These are phyloP conservation scores for Pascua guehoae DNA, from an alignment of 1,284 basidiomycete species.

Conservation along the genomic window DNA sequence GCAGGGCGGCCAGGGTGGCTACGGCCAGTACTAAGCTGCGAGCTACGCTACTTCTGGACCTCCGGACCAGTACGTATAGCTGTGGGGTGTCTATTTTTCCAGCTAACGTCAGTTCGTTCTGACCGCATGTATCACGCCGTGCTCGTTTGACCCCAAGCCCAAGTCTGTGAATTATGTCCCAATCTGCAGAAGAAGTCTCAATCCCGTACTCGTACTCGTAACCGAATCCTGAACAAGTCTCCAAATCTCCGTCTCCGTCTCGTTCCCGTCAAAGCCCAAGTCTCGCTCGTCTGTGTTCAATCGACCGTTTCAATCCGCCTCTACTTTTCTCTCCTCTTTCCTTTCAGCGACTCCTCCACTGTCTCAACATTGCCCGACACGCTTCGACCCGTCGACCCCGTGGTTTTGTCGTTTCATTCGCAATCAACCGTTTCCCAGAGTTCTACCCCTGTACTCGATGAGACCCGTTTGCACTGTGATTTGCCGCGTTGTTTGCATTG, in stretches of 20 bases:
- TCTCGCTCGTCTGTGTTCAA: conserved; percentile 3
- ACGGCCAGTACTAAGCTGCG: conserved; percentile 36
- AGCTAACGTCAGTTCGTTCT: conserved; percentile 1
- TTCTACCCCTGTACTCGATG: conserved; percentile 8
- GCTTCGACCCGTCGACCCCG: conserved; percentile 2
- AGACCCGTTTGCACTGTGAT: too few relatives aligned
- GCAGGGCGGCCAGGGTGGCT: conserved; percentile 32
- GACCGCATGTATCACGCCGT: conserved; percentile 3
- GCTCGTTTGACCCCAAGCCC: conserved; percentile 1
- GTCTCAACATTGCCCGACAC: background rate
- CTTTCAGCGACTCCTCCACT: background rate
- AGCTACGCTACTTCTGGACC: conserved; percentile 1
- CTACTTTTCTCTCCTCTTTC: background rate
- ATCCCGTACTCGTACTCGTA: conserved; percentile 1
- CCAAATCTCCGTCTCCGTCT: conserved; percentile 6
- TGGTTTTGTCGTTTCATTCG: background rate
- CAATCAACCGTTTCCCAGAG: background rate
- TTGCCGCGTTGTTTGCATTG: too few relatives aligned
- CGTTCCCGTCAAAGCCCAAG: too few relatives aligned
- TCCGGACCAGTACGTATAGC: conserved; percentile 1
- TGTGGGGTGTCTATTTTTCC: too few relatives aligned
- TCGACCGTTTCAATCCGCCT: conserved; percentile 1
- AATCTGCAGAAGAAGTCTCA: too few relatives aligned
- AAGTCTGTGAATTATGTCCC: conserved; percentile 2
- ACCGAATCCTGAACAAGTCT: background rate